Evolutionary conservation across 257 asterid species (phyloP).

Genomic region (Verbena officinalis): DNA sequence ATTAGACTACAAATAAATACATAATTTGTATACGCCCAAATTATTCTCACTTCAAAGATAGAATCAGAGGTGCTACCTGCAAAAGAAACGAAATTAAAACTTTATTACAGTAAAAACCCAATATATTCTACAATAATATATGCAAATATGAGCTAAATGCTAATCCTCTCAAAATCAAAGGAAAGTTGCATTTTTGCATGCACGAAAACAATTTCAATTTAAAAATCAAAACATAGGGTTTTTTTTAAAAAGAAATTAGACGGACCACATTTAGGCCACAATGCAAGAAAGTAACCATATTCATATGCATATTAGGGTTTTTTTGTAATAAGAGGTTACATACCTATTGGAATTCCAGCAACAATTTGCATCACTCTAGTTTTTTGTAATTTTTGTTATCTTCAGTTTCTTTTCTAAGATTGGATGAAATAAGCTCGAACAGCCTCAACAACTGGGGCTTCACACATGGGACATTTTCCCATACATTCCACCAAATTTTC

Average conservation of each 20-base stretch:
- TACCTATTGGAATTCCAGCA: not conserved
- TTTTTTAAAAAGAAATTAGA: too few relatives aligned
- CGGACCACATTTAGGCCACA: not conserved
- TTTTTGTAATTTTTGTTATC: constrained; percentile 6
- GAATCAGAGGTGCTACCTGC: constrained; percentile 29
- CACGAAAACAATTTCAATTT: too few relatives aligned
- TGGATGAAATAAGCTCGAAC: constrained; percentile 73
- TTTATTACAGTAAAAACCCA: not conserved
- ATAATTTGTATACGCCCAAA: not conserved
- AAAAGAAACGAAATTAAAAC: constrained; percentile 2
- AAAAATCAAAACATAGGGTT: too few relatives aligned
- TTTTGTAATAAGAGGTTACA: not conserved
- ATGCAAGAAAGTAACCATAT: too few relatives aligned
- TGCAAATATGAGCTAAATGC: too few relatives aligned
- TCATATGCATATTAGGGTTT: too few relatives aligned
- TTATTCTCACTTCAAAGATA: constrained; percentile 15
- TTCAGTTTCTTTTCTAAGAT: constrained; percentile 24
- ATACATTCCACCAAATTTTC: constrained; percentile 51
- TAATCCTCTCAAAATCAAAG: too few relatives aligned
- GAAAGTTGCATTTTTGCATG: too few relatives aligned
- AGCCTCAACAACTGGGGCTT: constrained; percentile 77
- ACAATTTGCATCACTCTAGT: constrained; percentile 17
- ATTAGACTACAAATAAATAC: not conserved
- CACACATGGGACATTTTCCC: constrained; percentile 90
- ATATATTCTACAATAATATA: not conserved